These are phyloP conservation scores for Termitomyces titanicus DNA, from an alignment of 768 basidiomycete species.

Conservation along the genomic window DNA sequence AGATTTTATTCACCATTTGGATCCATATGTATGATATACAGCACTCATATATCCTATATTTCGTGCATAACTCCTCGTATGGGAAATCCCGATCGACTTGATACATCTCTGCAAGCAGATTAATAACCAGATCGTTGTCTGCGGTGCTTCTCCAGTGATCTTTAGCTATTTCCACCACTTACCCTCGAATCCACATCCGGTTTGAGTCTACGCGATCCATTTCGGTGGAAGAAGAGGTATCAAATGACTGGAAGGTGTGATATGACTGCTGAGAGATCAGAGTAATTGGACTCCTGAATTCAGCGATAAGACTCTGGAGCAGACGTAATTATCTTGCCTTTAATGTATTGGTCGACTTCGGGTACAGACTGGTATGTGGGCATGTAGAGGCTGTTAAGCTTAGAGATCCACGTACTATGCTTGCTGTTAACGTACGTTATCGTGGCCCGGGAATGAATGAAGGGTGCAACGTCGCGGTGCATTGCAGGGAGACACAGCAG, in stretches of 20 bases:
- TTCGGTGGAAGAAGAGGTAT: not conserved
- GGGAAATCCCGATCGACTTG: not conserved
- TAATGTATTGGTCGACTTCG: no score
- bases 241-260: not conserved
- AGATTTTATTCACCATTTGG: not conserved
- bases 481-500: not conserved
- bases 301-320: not conserved
- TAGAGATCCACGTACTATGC: no score
- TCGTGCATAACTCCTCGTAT: not conserved
- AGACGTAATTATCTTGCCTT: not conserved
- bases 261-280: not conserved
- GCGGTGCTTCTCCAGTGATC: not conserved
- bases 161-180: not conserved
- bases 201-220: not conserved
- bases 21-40: constrained; percentile 1
- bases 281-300: not conserved
- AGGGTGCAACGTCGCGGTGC: no score
- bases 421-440: no score
- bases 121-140: not conserved
- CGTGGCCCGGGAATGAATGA: no score
- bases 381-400: no score
- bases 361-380: no score
- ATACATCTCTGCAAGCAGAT: not conserved
- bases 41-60: not conserved
- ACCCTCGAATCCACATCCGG: not conserved